A percentile compares a stretch with the other conserved stretches of the same genome.
These are phyloP conservation scores for Hibiscus mutabilis DNA, from an alignment of 345 rosid species.

Conservation along the genomic window DNA sequence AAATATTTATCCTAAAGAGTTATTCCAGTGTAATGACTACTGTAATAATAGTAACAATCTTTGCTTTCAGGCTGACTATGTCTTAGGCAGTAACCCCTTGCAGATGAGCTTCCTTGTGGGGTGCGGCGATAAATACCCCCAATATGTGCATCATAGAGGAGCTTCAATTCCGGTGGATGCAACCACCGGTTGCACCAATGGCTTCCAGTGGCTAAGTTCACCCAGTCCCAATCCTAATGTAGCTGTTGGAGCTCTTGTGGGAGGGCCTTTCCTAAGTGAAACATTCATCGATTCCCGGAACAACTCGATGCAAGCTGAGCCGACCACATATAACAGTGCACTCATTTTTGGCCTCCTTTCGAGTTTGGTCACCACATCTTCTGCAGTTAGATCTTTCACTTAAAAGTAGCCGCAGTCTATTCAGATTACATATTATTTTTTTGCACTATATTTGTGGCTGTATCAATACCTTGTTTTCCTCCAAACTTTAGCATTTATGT, in stretches of 20 bases:
- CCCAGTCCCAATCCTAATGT: too few relatives aligned
- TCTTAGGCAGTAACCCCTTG: conserved; percentile 45
- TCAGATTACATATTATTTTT: too few relatives aligned
- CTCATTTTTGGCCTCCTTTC: background rate
- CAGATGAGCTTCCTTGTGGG: conserved; percentile 24
- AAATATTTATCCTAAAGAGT: background rate
- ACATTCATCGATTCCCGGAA: background rate
- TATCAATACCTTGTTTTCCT: too few relatives aligned
- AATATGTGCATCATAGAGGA: conserved; percentile 88
- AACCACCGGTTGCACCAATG: background rate
- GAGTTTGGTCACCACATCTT: too few relatives aligned
- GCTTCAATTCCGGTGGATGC: conserved; percentile 86
- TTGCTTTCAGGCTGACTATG: conserved; percentile 75
- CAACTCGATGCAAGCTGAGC: background rate
- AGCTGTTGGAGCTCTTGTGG: too few relatives aligned
- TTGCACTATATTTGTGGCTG: too few relatives aligned
- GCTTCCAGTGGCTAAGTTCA: too few relatives aligned
- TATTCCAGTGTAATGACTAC: background rate
- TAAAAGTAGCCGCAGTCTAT: too few relatives aligned
- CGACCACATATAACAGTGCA: background rate
- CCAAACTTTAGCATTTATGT: too few relatives aligned
- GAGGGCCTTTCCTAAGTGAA: background rate
- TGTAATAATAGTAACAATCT: background rate
- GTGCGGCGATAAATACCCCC: conserved; percentile 75
- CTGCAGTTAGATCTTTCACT: background rate